Evolutionary conservation across 2,329 filamentous ascomycete species (phyloP), one percentile per base, ranked within the genome.

Genomic region (Penicillium vulpinum): DNA sequence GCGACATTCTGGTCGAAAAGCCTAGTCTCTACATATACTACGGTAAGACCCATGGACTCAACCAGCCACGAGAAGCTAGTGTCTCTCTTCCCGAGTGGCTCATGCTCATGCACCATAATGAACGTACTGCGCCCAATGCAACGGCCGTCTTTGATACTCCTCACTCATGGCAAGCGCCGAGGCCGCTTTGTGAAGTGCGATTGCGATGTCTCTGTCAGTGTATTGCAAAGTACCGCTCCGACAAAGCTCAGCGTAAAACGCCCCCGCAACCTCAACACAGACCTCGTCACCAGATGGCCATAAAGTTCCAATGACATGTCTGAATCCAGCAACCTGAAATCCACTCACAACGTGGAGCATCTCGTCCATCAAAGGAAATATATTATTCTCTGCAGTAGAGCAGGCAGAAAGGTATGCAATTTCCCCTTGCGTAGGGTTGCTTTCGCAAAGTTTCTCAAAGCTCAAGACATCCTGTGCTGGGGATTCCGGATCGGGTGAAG

Each of bases 401-500:
- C 75, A 78, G 0, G 75, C 74, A 3, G 75, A 78, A 4, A 78
- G 71, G 41, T 74, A 78, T 0, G 70, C 75, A 2, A 77, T 29
- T 64, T 16, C 33, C 7, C 33, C 33, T 4, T 4, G 33, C 2
- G 33, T 36, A 36, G 33, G 13, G 11, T 2, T 10, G 11, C 9
- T 36, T 36, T 36, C 33, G 33, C 33, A 36, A 13, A 36, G 33
- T 36, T 36, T 36, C 11, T 16, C 11, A 36, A 36, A 10, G 7
- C 3, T 36, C 6, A 36, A 13, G 58, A 65, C 64, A 56, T 73
- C 69, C 0, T 62, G 33, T 16, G 11, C n/a, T 36, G 33, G 33
- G 33, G 3, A 36, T n/a, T n/a, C n/a, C n/a, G n/a, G n/a, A n/a
- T n/a, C n/a, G n/a, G n/a, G n/a, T n/a, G n/a, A n/a, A n/a, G n/a